Evolutionary conservation across 768 basidiomycete genomes (phyloP).

Genomic region (Melanogaster broomeanus): DNA sequence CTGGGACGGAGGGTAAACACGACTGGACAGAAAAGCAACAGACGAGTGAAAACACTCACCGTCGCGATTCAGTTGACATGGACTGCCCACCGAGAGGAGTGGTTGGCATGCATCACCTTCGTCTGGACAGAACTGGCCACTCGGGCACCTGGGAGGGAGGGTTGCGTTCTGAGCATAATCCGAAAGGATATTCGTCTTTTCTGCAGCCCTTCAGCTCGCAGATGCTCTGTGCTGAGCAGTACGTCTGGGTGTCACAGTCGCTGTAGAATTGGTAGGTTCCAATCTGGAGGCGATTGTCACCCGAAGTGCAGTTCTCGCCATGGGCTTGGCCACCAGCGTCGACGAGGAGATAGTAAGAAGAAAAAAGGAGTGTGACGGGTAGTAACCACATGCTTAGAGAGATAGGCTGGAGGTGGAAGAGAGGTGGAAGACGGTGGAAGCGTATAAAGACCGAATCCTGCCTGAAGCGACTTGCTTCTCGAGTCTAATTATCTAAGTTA

Average conservation of each 20-base stretch:
- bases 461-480: too few species aligned
- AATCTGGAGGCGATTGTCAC: constrained; percentile 66
- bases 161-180: constrained; percentile 46
- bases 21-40: neutral
- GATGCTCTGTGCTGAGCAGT: constrained; percentile 54
- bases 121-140: constrained; percentile 79
- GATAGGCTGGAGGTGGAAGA: too few species aligned
- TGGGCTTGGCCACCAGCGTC: constrained; percentile 48
- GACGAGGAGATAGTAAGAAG: constrained; percentile 40
- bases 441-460: too few species aligned
- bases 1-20: constrained; percentile 38
- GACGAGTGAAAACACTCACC: constrained; percentile 45
- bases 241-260: constrained; percentile 74
- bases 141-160: constrained; percentile 62
- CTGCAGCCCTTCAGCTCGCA: constrained; percentile 74
- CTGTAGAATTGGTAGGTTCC: constrained; percentile 81
- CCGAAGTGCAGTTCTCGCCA: constrained; percentile 50
- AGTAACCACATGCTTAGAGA: constrained; percentile 28
- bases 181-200: constrained; percentile 76
- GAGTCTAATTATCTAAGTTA: too few species aligned
- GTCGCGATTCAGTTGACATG: constrained; percentile 87
- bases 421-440: too few species aligned
- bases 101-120: constrained; percentile 72
- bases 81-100: constrained; percentile 58
- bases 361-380: constrained; percentile 55